Base-by-base conservation (phyloP, 306 rosid genomes). In the Boehmeria nivea region DNA sequence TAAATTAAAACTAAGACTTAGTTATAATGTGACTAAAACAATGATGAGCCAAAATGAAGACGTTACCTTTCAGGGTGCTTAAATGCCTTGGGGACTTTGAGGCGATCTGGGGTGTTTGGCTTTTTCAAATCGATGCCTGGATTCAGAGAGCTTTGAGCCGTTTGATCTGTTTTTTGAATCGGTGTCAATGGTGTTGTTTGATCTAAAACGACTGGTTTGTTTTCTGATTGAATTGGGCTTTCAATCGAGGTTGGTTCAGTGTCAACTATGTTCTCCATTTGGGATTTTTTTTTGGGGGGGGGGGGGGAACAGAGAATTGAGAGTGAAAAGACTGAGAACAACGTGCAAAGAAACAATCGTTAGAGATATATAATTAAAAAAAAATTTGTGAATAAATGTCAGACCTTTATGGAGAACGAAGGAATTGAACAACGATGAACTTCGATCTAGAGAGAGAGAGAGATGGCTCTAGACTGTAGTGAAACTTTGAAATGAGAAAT, bases 61-160 rank as follows among this genome's bases (percentile, higher is more conserved):
- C 26, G 18, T n/a, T 62, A 84, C 98, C 98, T 90, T 78, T 90
- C 98, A 2, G 88, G 95, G 59, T 57, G 85, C 67, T 80, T 90
- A 70, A 84, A 90, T 34, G 94, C 81, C 60, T 86, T 79, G 48
- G 97, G 94, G 60, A 90, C 81, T 43, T 72, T 71, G 18, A 86
- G 95, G 22, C 79, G 86, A 68, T 80, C 81, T 3, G 88, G 95
- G 4, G 81, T 81, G 38, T 59, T 63, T 21, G 78, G 66, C 63
- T 77, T 81, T 20, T 73, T 80, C 69, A 84, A 67, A 60, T 81
- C 86, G 5, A 64, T 73, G 13, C 54, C 52, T 8, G 83, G 58
- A 24, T 57, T 63, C 1, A 25, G 76, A 54, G 59, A 61, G 20
- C 43, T 60, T 3, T 37, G 75, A 57, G 53, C 40, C 15, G 26